Base-by-base conservation (phyloP, 176 grass and related monocot species). In the Eleusine coracana region DNA sequence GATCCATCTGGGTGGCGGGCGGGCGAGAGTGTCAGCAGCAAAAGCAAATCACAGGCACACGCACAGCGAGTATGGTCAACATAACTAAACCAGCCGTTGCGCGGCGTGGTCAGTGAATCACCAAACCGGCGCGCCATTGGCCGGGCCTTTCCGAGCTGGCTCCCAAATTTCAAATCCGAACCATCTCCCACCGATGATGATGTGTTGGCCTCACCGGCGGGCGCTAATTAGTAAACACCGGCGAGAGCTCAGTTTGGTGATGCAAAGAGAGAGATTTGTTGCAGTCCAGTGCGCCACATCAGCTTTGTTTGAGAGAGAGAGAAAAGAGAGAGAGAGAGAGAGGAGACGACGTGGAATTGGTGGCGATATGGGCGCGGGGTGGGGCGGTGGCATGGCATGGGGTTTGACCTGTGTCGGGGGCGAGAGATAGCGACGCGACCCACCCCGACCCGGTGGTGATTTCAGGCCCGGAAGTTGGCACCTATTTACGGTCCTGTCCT, bases 391-490 rank as follows among this genome's bases (percentile, higher is more conserved):
- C 54, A 34, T 6, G 29, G 50, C 1, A 41, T 6, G 36, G 68
- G 60, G 25, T 73, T 88, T 88, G 86, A 83, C 80, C 36, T 31
- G 48, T 83, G 86, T 79, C 59, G 74, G 23, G 69, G 0, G 49
- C 49, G 10, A 51, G 49, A 51, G 49, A 51, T 2, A 51, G n/a
- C n/a, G n/a, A 61, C 13, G n/a, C n/a, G n/a, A 61, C 13, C 70
- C 54, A 8, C 10, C 42, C 42, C 42, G 42, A n/a, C n/a, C n/a
- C n/a, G n/a, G n/a, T n/a, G n/a, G n/a, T n/a, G n/a, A n/a, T n/a
- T n/a, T n/a, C n/a, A n/a, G 58, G 3, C 27, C 62, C 49, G 5
- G 71, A 20, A 37, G 17, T 17, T 10, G 56, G 8, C 7, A 31
- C n/a, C 0, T 25, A 60, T 77, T 70, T 49, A 70, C 82, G 50